These are phyloP conservation scores for Morella rubra DNA, from an alignment of 306 rosid species.

Conservation along the genomic window DNA sequence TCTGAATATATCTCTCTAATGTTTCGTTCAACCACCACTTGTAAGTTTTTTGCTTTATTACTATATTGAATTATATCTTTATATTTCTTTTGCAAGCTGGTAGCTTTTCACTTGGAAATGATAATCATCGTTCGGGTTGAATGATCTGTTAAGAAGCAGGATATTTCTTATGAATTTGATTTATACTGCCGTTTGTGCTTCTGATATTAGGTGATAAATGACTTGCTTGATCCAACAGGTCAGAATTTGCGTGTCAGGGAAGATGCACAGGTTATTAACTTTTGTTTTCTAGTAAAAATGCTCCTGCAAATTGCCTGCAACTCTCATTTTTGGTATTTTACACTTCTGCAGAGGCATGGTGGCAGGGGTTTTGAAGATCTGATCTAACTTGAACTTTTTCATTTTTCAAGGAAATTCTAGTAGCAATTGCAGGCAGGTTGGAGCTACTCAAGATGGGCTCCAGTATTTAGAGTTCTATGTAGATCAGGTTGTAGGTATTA, in stretches of 20 bases:
- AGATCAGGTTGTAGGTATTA: too few relatives aligned
- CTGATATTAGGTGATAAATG: slow-evolving; percentile 91
- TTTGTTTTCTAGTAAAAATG: too few relatives aligned
- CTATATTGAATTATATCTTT: neutral
- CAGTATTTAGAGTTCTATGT: too few relatives aligned
- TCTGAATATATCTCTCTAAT: neutral
- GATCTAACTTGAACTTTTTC: too few relatives aligned
- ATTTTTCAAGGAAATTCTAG: too few relatives aligned
- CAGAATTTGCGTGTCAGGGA: slow-evolving; percentile 97
- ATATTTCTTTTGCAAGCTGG: slow-evolving; percentile 3
- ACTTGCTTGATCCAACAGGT: slow-evolving; percentile 98
- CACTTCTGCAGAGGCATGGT: too few relatives aligned
- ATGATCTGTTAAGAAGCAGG: neutral
- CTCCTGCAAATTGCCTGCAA: too few relatives aligned
- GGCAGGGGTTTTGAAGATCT: too few relatives aligned
- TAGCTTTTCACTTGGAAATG: neutral
- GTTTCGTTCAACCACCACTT: slow-evolving; percentile 2
- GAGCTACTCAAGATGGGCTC: too few relatives aligned
- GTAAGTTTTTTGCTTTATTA: neutral
- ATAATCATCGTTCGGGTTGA: neutral
- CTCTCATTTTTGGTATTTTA: too few relatives aligned
- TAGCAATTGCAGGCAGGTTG: too few relatives aligned
- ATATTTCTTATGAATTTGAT: slow-evolving; percentile 21
- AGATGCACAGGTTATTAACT: slow-evolving; percentile 84
- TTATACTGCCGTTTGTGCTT: slow-evolving; percentile 30